Evolutionary conservation across 2,329 filamentous ascomycete genomes (phyloP), one percentile per base, ranked within the genome.

Genomic region (Penicillium sp.): DNA sequence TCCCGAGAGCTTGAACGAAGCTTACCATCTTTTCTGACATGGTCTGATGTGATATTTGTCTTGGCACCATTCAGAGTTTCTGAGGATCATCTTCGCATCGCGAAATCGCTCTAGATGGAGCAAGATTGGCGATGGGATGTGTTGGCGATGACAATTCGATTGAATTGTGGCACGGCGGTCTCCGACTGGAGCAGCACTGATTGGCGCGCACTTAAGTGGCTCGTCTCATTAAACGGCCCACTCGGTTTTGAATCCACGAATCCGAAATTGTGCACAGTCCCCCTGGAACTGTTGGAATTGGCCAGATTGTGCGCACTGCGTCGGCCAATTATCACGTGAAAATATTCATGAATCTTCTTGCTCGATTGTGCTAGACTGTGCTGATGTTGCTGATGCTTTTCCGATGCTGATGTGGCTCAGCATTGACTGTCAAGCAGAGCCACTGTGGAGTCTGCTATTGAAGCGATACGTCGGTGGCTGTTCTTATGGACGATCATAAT

Each of bases 401-500:
- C 24, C 10, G 24, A 5, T 28, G 24, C 24, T 28, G 24, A 28
- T 5, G 24, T 28, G 24, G 24, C 24, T 28, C 10, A 28, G 24
- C 24, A 28, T 28, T 28, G 10, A 28, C 24, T 28, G 5, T 28
- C 5, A 28, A 28, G 10, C 5, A 28, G 10, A 10, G 11, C 18
- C 34, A 37, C 14, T 42, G 21, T 42, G 19, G 37, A 42, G 19
- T 18, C 37, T 39, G 11, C 33, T 37, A 19, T 19, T 19, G 28
- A 24, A 7, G 42, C 16, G 28, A 45, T 45, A 31, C 42, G 42
- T 45, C 42, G 42, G 42, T 45, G 42, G 42, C 42, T 45, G 24
- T 31, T 45, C 9, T 45, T 18, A 23, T 11, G n/a, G 39, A 11
- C 40, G 40, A 37, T 37, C 37, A 10, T 16, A 18, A 42, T 24